phyloP scores from a whole-genome alignment of 306 rosid species.

The Lagenaria siceraria region DNA sequence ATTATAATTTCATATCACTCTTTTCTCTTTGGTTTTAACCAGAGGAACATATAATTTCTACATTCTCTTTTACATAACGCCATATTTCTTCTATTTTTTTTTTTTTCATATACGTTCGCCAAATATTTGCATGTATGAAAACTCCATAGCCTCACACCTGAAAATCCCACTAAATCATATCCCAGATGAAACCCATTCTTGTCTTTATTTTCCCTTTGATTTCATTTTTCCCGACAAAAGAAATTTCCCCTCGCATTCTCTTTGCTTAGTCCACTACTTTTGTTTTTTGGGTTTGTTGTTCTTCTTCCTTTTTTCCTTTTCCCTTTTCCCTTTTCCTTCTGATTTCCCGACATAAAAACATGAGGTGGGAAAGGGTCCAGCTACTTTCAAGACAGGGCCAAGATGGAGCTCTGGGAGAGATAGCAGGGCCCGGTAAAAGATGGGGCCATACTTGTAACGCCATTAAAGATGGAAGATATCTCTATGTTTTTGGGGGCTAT shows the following conservation, averaged over 20 bases:
- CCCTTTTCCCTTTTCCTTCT: neutral
- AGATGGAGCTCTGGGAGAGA: constrained; percentile 23
- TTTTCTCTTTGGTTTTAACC: neutral
- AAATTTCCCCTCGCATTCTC: constrained; percentile 3
- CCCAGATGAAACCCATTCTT: constrained; percentile 2
- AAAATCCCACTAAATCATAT: constrained; percentile 13
- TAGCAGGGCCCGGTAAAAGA: constrained; percentile 84
- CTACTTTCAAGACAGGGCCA: constrained; percentile 30
- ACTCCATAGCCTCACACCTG: constrained; percentile 15
- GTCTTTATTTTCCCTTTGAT: neutral
- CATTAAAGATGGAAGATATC: constrained; percentile 70
- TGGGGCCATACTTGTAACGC: constrained; percentile 99
- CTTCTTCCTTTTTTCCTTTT: neutral
- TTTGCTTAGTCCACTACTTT: constrained; percentile 13
- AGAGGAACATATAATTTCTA: neutral
- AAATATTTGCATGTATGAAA: constrained; percentile 21
- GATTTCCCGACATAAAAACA: constrained; percentile 25
- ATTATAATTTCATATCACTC: neutral
- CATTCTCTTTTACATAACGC: neutral
- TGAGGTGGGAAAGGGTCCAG: constrained; percentile 91
- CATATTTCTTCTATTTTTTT: neutral
- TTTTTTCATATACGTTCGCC: neutral
- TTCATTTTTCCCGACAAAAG: neutral
- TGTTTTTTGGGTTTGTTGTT: neutral
- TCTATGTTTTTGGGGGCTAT: constrained; percentile 92